Evolutionary conservation across 192 early-diverging fungal species (phyloP).

Genomic region (Geranomyces michiganensis): DNA sequence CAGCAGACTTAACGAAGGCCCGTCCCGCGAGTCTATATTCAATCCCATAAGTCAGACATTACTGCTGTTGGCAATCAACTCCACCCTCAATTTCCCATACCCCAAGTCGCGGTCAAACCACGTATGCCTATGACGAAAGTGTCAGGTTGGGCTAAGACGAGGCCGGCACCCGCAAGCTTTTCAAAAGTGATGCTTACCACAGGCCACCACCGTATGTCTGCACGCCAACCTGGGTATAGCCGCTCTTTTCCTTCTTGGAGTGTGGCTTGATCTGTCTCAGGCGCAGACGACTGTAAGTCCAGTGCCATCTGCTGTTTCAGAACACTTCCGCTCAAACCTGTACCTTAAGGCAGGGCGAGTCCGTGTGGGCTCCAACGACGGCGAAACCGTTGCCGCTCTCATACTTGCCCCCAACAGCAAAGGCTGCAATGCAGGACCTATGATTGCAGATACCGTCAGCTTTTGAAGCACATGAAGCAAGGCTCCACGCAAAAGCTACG

Average conservation of each 20-base stretch:
- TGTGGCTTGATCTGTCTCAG: constrained; percentile 82
- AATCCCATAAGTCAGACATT: background rate
- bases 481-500: too few relatives aligned
- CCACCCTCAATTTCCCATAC: constrained; percentile 11
- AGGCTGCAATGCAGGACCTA: constrained; percentile 63
- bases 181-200: constrained; percentile 51
- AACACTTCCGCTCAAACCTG: background rate
- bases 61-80: background rate
- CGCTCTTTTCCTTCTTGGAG: constrained; percentile 84
- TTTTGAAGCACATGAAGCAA: background rate
- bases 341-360: constrained; percentile 95
- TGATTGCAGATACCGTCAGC: too few relatives aligned
- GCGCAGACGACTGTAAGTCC: background rate
- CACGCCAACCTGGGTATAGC: constrained; percentile 86
- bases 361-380: constrained; percentile 94
- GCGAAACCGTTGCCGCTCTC: constrained; percentile 73
- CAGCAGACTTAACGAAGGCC: constrained; percentile 75
- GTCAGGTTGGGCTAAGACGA: background rate
- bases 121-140: constrained; percentile 69
- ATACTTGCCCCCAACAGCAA: constrained; percentile 82
- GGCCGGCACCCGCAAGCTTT: background rate
- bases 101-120: constrained; percentile 99
- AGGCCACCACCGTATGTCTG: constrained; percentile 90
- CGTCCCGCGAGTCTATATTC: constrained; percentile 79
- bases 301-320: background rate